Base-by-base conservation (phyloP, 345 rosid species). In the Moringa oleifera region DNA sequence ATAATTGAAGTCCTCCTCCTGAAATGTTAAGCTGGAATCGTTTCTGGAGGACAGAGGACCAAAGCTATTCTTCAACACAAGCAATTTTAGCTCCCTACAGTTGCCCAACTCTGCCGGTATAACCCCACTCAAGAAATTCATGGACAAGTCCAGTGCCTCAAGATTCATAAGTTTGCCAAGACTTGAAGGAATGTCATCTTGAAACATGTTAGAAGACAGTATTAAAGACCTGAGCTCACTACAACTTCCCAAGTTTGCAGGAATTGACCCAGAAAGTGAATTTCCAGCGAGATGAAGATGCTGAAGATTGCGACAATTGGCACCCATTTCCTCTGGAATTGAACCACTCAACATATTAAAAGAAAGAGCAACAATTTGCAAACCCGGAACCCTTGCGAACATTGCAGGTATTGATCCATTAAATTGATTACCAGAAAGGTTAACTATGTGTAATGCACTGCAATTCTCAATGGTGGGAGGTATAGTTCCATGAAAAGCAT, bases 301-400 rank as follows among this genome's bases (percentile, higher is more conserved):
- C 31, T 72, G 64, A 41, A 77, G 81, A 37, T 83, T 81, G 55
- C 71, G 69, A 68, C 58, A 82, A 64, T 68, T 65, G 47, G 31
- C 66, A 67, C 76, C 68, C 53, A 6, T 67, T 79, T 54, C 41
- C 6, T 62, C 63, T 23, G 77, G 70, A 22, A 68, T 57, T 64
- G 36, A 46, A 77, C 69, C 20, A 49, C 77, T 61, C 63, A 58
- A 13, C 75, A 68, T 25, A 59, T 45, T 82, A 41, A 51, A 77
- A 5, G 81, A 79, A 41, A 82, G 60, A 3, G 73, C 60, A 53
- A 77, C 53, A 54, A 66, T 72, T 66, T 68, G 68, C 60, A 77
- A 58, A 50, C 57, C 53, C 9, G 57, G 45, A 41, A 76, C 25
- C 50, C 6, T 45, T 33, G 69, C 73, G 57, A 73, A 28, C 62